A percentile compares a stretch with the other conserved stretches of the same genome.
Evolutionary conservation across 139 green algal species (phyloP).

Genomic region (Coelastrella sp.): DNA sequence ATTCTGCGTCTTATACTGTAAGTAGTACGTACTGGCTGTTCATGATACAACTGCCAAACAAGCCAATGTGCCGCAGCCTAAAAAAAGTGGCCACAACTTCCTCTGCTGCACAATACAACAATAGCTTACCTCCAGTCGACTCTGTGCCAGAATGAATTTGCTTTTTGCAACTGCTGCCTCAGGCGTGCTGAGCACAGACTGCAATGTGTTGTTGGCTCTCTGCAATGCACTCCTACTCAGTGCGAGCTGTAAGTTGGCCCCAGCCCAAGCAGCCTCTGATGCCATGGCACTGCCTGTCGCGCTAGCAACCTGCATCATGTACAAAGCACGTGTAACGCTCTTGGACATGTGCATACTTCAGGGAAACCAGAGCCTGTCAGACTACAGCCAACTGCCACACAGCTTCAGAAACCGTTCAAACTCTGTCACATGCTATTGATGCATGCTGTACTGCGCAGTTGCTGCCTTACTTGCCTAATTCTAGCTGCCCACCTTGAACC

Average conservation of each 20-base stretch:
- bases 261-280: slow-evolving; percentile 23
- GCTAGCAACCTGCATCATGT: not conserved
- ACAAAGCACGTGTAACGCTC: not conserved
- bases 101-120: not conserved
- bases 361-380: too few species aligned
- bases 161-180: not conserved
- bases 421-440: too few species aligned
- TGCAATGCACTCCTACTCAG: not conserved
- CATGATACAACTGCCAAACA: too few species aligned
- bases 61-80: too few species aligned
- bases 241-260: slow-evolving; percentile 9
- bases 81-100: too few species aligned
- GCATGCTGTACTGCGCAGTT: too few species aligned
- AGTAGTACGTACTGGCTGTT: too few species aligned
- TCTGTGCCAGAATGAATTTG: slow-evolving; percentile 7
- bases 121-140: not conserved
- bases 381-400: too few species aligned
- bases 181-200: not conserved
- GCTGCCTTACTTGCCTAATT: too few species aligned
- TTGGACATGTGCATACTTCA: not conserved
- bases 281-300: not conserved
- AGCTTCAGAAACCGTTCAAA: too few species aligned
- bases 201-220: not conserved
- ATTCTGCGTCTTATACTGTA: too few species aligned
- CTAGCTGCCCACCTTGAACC: too few species aligned